A percentile compares a stretch with the other conserved stretches of the same genome.
phyloP scores from a whole-genome alignment of 108 stramenopile species.

The Craspedostauros australis region DNA sequence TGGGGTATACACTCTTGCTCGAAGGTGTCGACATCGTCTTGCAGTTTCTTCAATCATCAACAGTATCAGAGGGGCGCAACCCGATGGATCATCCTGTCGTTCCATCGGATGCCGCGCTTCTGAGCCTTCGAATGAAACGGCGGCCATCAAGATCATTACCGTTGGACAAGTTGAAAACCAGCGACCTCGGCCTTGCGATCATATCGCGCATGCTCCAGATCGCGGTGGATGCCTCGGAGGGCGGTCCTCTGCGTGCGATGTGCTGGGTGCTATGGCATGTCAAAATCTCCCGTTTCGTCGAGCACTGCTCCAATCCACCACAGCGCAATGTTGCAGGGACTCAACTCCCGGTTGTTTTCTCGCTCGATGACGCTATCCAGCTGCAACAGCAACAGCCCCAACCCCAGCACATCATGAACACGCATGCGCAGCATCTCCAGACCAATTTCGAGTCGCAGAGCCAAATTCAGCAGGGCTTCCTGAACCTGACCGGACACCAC shows the following conservation, averaged over 20 bases:
- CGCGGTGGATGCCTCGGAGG: conserved; percentile 10
- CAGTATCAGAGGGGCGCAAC: no score
- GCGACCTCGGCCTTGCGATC: conserved; percentile 3
- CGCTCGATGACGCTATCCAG: no score
- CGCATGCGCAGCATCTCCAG: not conserved
- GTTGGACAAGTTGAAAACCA: conserved; percentile 13
- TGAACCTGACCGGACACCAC: no score
- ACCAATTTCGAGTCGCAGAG: no score
- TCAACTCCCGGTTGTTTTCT: no score
- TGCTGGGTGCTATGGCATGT: conserved; percentile 26
- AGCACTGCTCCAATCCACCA: no score
- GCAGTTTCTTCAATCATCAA: no score
- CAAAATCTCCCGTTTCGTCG: conserved; percentile 15
- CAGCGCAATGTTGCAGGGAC: no score
- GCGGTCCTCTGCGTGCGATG: conserved; percentile 20
- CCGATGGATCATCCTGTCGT: no score
- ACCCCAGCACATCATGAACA: not conserved
- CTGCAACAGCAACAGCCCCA: not conserved
- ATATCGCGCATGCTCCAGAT: conserved; percentile 4
- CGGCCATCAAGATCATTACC: conserved; percentile 5
- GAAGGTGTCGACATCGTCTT: conserved; percentile 3
- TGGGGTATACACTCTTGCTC: not conserved
- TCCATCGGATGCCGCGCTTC: no score
- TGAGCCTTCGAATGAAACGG: no score
- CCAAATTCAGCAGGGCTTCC: no score